These are phyloP conservation scores for Pythium chondricola DNA, from an alignment of 352 stramenopile genomes.

Conservation along the genomic window DNA sequence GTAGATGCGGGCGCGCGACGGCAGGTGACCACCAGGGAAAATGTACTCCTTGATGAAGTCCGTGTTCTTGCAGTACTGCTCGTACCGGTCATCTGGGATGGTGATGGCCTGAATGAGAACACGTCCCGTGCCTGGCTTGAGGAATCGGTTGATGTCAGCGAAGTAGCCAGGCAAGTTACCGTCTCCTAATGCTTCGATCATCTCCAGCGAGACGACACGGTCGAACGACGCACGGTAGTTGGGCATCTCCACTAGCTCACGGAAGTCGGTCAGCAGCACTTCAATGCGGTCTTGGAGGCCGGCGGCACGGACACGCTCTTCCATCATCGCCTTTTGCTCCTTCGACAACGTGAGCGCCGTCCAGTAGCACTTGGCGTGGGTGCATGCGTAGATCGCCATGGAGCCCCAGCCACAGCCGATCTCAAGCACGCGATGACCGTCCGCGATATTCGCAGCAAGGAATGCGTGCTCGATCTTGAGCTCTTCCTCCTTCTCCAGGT, in stretches of 20 bases:
- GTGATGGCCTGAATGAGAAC: slow-evolving; percentile 26
- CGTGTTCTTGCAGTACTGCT: slow-evolving; percentile 22
- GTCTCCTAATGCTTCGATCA: slow-evolving; percentile 25
- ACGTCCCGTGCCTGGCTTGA: slow-evolving; percentile 20
- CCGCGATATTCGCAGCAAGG: slow-evolving; percentile 13
- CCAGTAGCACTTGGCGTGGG: slow-evolving; percentile 10
- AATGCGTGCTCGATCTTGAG: slow-evolving; percentile 26
- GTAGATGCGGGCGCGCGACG: slow-evolving; percentile 18
- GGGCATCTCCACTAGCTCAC: slow-evolving; percentile 17
- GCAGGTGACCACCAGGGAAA: slow-evolving; percentile 25
- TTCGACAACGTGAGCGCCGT: slow-evolving; percentile 18
- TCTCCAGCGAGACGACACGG: slow-evolving; percentile 25
- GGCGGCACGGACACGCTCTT: slow-evolving; percentile 12
- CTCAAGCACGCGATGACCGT: slow-evolving; percentile 24
- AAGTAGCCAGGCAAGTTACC: slow-evolving; percentile 21
- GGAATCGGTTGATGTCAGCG: slow-evolving; percentile 23
- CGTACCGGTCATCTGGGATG: slow-evolving; percentile 20
- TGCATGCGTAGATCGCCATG: slow-evolving; percentile 20
- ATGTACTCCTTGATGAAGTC: slow-evolving; percentile 31
- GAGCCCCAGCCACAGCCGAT: slow-evolving; percentile 26
- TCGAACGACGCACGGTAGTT: slow-evolving; percentile 11
- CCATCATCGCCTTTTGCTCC: slow-evolving; percentile 20
- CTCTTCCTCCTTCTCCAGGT: slow-evolving; percentile 17
- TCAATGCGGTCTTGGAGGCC: slow-evolving; percentile 21
- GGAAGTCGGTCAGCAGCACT: slow-evolving; percentile 22